A percentile compares a stretch with the other conserved stretches of the same genome.
These are phyloP conservation scores for Solanum sparsipilum DNA, from an alignment of 257 asterid genomes.

Conservation along the genomic window DNA sequence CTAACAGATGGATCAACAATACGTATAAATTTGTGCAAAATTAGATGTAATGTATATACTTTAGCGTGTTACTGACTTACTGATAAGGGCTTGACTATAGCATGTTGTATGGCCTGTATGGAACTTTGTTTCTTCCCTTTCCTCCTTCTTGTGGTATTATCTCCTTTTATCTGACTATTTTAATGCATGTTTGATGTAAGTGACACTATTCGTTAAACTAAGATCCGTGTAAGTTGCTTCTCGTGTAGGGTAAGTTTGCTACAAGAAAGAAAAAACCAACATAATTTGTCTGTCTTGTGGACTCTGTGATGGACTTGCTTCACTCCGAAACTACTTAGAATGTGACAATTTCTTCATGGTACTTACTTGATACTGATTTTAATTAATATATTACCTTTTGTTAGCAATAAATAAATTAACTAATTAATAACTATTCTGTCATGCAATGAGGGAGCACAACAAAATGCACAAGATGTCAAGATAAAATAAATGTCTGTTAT, in stretches of 20 bases:
- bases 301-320: background rate
- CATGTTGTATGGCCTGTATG: background rate
- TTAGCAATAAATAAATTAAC: background rate
- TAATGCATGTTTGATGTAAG: background rate
- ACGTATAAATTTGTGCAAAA: background rate
- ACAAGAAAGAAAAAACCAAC: background rate
- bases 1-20: background rate
- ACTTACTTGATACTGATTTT: background rate
- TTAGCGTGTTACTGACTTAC: background rate
- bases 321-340: background rate
- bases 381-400: background rate
- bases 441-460: background rate
- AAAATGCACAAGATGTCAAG: background rate
- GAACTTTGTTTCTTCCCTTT: background rate
- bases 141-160: background rate
- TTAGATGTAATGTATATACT: background rate
- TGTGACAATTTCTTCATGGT: background rate
- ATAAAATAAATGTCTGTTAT: background rate
- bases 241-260: background rate
- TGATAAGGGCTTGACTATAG: background rate
- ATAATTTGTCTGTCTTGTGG: background rate
- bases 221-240: background rate
- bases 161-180: background rate
- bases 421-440: background rate
- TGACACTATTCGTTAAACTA: background rate